These are phyloP conservation scores for Cylindrotheca closterium DNA, from an alignment of 108 stramenopile species.

Conservation along the genomic window DNA sequence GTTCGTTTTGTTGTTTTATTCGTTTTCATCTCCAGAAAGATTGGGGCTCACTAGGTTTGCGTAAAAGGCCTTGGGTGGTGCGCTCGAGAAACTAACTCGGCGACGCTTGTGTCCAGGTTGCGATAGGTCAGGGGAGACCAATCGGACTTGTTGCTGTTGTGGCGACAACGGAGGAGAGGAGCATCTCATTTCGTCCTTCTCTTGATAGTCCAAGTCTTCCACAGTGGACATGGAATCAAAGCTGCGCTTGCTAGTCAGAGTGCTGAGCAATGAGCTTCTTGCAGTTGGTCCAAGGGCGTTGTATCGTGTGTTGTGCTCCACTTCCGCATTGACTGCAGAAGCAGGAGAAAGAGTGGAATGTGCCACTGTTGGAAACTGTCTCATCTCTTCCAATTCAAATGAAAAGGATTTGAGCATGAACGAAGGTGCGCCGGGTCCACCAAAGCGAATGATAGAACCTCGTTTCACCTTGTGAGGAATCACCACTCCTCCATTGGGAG, in stretches of 20 bases:
- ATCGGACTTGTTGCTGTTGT: conserved; percentile 20
- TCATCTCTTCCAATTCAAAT: conserved; percentile 43
- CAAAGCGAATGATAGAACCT: conserved; percentile 80
- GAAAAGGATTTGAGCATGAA: conserved; percentile 76
- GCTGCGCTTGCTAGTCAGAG: conserved; percentile 37
- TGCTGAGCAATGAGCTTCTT: conserved; percentile 17
- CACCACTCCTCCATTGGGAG: conserved; percentile 47
- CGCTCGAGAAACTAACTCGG: conserved; percentile 42
- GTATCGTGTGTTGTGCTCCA: conserved; percentile 46
- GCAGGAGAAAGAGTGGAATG: conserved; percentile 8
- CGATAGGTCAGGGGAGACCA: conserved; percentile 46
- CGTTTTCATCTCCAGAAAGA: conserved; percentile 38
- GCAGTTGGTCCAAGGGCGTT: conserved; percentile 40
- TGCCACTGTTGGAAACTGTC: not conserved
- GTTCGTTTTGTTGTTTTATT: conserved; percentile 8
- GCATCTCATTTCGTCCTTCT: conserved; percentile 20
- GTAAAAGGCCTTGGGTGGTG: conserved; percentile 36
- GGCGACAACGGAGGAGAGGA: conserved; percentile 40
- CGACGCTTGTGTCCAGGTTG: conserved; percentile 18
- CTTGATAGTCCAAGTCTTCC: conserved; percentile 8
- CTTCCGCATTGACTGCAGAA: conserved; percentile 18
- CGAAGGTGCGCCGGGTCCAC: conserved; percentile 76
- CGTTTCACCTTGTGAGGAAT: conserved; percentile 63
- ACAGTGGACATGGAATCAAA: conserved; percentile 42
- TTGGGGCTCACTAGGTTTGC: conserved; percentile 46